phyloP scores from a whole-genome alignment of 495 filamentous ascomycete species.

The Cudoniella acicularis region DNA sequence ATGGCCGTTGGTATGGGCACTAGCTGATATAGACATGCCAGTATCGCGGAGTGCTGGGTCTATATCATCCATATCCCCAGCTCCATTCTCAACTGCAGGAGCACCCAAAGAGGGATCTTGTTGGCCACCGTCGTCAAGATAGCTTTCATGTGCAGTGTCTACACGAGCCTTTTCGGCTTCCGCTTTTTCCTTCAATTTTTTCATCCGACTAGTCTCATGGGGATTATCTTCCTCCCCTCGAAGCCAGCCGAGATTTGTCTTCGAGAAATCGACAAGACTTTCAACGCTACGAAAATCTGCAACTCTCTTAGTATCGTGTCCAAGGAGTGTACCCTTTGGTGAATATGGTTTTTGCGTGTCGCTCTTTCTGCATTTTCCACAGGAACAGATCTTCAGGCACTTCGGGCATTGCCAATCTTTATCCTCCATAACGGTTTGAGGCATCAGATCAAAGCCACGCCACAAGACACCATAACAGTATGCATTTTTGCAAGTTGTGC shows the following conservation, averaged over 20 bases:
- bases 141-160: constrained; percentile 18
- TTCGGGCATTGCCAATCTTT: constrained; percentile 82
- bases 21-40: background rate
- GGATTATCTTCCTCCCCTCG: constrained; percentile 50
- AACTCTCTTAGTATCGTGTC: constrained; percentile 82
- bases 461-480: constrained; percentile 91
- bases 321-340: constrained; percentile 78
- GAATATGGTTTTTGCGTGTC: constrained; percentile 58
- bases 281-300: constrained; percentile 89
- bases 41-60: constrained; percentile 19
- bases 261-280: constrained; percentile 76
- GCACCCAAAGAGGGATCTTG: constrained; percentile 4
- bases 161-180: constrained; percentile 48
- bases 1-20: background rate
- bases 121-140: constrained; percentile 7
- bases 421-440: constrained; percentile 71
- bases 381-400: constrained; percentile 81
- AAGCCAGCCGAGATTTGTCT: constrained; percentile 79
- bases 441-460: constrained; percentile 83
- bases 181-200: constrained; percentile 46
- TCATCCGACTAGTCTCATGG: constrained; percentile 46
- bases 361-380: constrained; percentile 62
- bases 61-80: constrained; percentile 14
- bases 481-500: constrained; percentile 63
- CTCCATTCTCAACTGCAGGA: background rate